Base-by-base conservation (phyloP, 2,329 filamentous ascomycete species). In the Exophiala sideris region DNA sequence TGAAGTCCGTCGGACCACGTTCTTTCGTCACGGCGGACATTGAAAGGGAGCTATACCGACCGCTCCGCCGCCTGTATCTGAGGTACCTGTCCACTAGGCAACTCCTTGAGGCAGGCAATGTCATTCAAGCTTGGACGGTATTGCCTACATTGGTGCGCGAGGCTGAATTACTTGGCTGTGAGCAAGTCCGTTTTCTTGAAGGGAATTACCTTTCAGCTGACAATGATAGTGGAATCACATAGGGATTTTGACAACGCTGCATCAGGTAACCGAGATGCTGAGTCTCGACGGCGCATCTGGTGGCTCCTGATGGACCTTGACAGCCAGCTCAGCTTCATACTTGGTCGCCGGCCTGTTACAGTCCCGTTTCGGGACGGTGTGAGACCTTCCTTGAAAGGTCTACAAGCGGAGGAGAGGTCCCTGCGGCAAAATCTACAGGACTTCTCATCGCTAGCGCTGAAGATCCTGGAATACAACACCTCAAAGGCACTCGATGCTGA, bases 231-330 rank as follows among this genome's bases (percentile, higher is more conserved):
- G 53, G 54, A 57, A 16, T 14, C 46, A 39, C 45, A 52, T 11
- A 16, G 24, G 6, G 33, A 21, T 24, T n/a, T 20, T 12, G 20
- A 35, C 12, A 24, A 47, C 11, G 7, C 40, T 38, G 39, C 40
- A 18, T 21, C 21, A 14, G 29, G 36, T 9, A 21, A 40, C 24
- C 21, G 41, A 20, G 48, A 50, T 21, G 12, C 41, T 11, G 50
- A 58, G 36, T 29, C 51, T 39, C 21, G 54, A 12, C 59, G 59
- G 7, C 51, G 52, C 9, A 46, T 61, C 12, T 61, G 56, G 50
- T 59, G 59, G 59, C 53, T 57, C 3, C 41, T 61, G 7, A 35
- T 55, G 6, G 56, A 58, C 14, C 53, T 61, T 20, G 59, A 61
- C 12, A 36, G 39, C 21, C 48, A 54, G 24, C 48, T 61, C 24